phyloP scores from a whole-genome alignment of 2,329 filamentous ascomycete species.

The Cladophialophora carrionii region DNA sequence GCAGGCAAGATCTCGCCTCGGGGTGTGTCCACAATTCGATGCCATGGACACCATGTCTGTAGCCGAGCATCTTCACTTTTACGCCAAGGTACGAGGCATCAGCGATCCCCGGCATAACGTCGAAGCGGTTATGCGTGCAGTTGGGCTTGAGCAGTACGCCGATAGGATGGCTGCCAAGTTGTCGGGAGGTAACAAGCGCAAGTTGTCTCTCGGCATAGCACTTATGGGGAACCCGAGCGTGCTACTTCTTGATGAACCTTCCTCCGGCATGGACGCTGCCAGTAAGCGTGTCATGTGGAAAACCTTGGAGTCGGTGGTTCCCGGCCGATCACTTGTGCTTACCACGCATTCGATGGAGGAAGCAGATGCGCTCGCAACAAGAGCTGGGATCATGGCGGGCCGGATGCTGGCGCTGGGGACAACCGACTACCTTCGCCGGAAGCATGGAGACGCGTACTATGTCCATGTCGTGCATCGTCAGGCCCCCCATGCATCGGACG shows the following conservation, averaged over 20 bases:
- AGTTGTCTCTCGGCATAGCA: conserved; percentile 84
- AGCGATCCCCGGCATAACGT: conserved; percentile 77
- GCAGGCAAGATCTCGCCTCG: conserved; percentile 73
- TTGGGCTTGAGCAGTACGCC: conserved; percentile 72
- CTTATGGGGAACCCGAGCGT: conserved; percentile 90
- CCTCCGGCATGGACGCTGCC: conserved; percentile 84
- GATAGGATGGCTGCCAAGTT: conserved; percentile 76
- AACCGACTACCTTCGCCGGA: conserved; percentile 69
- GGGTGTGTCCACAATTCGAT: conserved; percentile 89
- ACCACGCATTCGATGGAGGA: conserved; percentile 97
- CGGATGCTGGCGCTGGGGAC: conserved; percentile 84
- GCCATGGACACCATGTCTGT: conserved; percentile 92
- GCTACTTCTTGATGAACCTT: conserved; percentile 85
- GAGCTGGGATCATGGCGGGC: conserved; percentile 82
- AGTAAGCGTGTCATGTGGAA: conserved; percentile 93
- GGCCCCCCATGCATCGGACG: conserved; percentile 71
- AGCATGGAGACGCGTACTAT: conserved; percentile 77
- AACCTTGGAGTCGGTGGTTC: conserved; percentile 72
- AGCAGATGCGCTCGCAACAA: conserved; percentile 80
- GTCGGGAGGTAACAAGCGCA: conserved; percentile 91
- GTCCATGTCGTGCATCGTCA: conserved; percentile 77
- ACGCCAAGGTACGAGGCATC: conserved; percentile 81
- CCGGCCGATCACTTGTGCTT: conserved; percentile 79
- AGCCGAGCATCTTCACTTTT: conserved; percentile 82
- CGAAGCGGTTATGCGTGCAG: conserved; percentile 73